phyloP scores from a whole-genome alignment of 179 eudicot species.

The Silene vulgaris region DNA sequence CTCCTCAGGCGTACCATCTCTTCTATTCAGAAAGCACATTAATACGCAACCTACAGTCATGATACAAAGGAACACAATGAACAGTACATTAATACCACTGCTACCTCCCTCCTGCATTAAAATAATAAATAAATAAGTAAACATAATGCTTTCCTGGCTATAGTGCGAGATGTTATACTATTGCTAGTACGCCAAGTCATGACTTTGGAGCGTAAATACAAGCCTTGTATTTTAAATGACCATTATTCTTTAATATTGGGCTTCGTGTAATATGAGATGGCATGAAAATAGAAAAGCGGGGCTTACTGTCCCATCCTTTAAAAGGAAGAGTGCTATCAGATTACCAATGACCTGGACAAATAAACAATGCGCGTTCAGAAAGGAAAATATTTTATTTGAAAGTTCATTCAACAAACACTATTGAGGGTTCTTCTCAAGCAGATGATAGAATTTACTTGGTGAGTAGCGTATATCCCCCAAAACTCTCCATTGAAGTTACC shows the following conservation, averaged over 20 bases:
- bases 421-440: background rate
- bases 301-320: constrained; percentile 61
- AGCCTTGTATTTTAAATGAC: background rate
- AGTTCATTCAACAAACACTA: background rate
- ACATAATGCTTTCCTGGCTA: background rate
- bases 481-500: constrained; percentile 91
- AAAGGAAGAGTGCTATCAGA: constrained; percentile 41
- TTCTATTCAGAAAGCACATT: constrained; percentile 76
- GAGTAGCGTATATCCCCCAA: constrained; percentile 81
- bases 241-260: background rate
- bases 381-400: background rate
- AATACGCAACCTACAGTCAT: constrained; percentile 75
- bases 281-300: background rate
- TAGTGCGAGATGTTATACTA: background rate
- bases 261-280: too few relatives aligned
- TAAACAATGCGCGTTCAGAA: constrained; percentile 12
- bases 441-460: constrained; percentile 51
- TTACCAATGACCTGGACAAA: constrained; percentile 37
- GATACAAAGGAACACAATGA: constrained; percentile 63
- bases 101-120: constrained; percentile 67
- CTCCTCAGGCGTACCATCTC: constrained; percentile 47
- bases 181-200: background rate
- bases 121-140: background rate
- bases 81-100: constrained; percentile 65
- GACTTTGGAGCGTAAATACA: background rate